These are phyloP conservation scores for Hydnum rufescens DNA, from an alignment of 768 basidiomycete species.

Conservation along the genomic window DNA sequence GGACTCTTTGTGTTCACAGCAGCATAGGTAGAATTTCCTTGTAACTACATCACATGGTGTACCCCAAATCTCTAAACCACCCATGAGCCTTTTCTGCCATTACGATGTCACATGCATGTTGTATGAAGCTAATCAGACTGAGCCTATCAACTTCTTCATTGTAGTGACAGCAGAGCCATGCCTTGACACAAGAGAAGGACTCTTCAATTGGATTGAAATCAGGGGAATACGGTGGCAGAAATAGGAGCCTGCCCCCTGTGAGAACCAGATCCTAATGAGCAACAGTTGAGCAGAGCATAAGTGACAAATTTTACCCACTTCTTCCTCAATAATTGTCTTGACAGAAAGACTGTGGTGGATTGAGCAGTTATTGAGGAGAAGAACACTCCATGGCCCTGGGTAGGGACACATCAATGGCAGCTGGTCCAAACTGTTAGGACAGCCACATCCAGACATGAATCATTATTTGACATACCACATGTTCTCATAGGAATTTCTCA, in stretches of 20 bases:
- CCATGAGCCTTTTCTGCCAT: not conserved
- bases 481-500: not conserved
- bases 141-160: not conserved
- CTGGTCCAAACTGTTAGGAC: not conserved
- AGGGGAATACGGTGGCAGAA: constrained; percentile 10
- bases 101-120: not conserved
- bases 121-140: not conserved
- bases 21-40: too few species aligned
- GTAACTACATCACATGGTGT: too few species aligned
- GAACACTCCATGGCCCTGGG: constrained; percentile 4
- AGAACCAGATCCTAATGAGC: not conserved
- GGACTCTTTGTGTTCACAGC: too few species aligned
- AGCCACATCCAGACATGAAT: not conserved
- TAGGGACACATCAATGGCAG: constrained; percentile 5
- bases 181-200: constrained; percentile 5
- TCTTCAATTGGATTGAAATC: constrained; percentile 11
- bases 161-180: constrained; percentile 3
- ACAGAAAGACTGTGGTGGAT: constrained; percentile 4
- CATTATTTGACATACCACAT: not conserved
- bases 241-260: constrained; percentile 3
- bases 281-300: not conserved
- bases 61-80: not conserved
- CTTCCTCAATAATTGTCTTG: constrained; percentile 6
- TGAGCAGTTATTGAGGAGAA: constrained; percentile 7
- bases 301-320: not conserved